Percentiles rank a stretch among this genome's conserved stretches.
Conservation (phyloP, 2,329 filamentous ascomycete genomes). For the Taxawa tesnikishii region DNA sequence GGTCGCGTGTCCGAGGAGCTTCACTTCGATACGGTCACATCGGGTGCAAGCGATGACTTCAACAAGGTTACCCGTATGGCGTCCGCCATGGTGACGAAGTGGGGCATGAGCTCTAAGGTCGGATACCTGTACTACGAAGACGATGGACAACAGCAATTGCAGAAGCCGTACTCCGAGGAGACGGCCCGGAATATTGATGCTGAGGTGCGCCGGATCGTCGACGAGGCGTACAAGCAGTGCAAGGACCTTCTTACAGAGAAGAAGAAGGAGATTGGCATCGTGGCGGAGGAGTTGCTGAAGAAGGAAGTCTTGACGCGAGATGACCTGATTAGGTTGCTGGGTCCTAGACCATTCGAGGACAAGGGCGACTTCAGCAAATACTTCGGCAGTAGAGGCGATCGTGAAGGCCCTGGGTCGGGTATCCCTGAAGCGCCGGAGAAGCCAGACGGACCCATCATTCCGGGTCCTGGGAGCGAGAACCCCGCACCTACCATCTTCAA, state of each 20-base stretch:
- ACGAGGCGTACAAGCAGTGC: slow-evolving; percentile 87
- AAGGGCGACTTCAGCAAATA: slow-evolving; percentile 87
- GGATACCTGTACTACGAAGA: slow-evolving; percentile 85
- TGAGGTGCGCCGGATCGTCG: slow-evolving; percentile 84
- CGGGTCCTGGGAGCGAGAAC: slow-evolving; percentile 5
- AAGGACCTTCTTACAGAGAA: slow-evolving; percentile 69
- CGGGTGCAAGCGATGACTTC: slow-evolving; percentile 92
- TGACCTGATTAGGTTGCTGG: slow-evolving; percentile 81
- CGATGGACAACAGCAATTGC: slow-evolving; percentile 65
- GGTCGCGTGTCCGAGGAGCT: slow-evolving; percentile 92
- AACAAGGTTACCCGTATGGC: slow-evolving; percentile 96
- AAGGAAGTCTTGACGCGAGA: slow-evolving; percentile 90
- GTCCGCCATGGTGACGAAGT: slow-evolving; percentile 97
- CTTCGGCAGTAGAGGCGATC: slow-evolving; percentile 42
- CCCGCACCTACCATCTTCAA: slow-evolving; percentile 9
- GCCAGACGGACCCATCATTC: slow-evolving; percentile 4
- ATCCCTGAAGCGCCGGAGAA: slow-evolving; percentile 6
- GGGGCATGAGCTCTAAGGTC: slow-evolving; percentile 93
- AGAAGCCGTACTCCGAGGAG: slow-evolving; percentile 92
- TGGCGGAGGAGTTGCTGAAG: slow-evolving; percentile 82
- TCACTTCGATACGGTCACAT: slow-evolving; percentile 93
- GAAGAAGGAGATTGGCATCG: slow-evolving; percentile 75
- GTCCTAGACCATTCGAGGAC: slow-evolving; percentile 73
- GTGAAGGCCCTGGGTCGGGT: slow-evolving; percentile 28
- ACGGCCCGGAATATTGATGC: slow-evolving; percentile 85